Evolutionary conservation across 2,329 filamentous ascomycete genomes (phyloP), one percentile per base, ranked within the genome.

Genomic region (Esteya vermicola): DNA sequence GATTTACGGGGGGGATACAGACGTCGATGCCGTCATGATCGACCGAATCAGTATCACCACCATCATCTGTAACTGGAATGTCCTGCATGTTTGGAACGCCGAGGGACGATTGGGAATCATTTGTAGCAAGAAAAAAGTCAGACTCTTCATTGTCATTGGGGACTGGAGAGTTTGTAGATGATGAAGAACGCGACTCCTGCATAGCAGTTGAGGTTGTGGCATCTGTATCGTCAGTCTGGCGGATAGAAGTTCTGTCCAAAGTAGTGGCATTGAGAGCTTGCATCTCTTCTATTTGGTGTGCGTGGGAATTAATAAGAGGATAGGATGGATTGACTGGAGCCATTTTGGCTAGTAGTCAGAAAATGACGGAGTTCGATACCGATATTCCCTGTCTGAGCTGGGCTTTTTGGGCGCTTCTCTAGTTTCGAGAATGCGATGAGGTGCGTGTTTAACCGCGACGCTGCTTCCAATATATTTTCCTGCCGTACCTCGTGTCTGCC

Each of bases 91-190:
- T 81, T 34, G 82, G 81, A 26, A 85, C 75, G 39, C 85, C 86
- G 42, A 95, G 72, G 1, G 89, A 95, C 1, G 89, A 95, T 57
- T 91, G 75, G 4, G 89, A 95, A 62, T 95, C 89, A 63, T 95
- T 94, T 52, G 82, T 80, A 42, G 72, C 74, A 56, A 82, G 80
- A 59, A 91, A 91, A 60, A 91, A 94, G 62, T 95, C 89, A 50
- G 86, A 93, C 61, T 95, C 89, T 54, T 88, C 82, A 60, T 93
- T 85, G 54, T 85, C 81, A 55, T 75, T 76, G 39, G 81, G 76
- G 38, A 72, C 75, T 33, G 82, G 81, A 2, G 82, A 86, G 54
- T 80, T 83, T 43, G 78, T 82, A 8, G 81, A 81, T 6, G 79
- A 83, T 4, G 70, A 72, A 2, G 70, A 72, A 46, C 70, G 64